Evolutionary conservation across 2,329 filamentous ascomycete species (phyloP).

Genomic region (Colletotrichum orchidophilum): DNA sequence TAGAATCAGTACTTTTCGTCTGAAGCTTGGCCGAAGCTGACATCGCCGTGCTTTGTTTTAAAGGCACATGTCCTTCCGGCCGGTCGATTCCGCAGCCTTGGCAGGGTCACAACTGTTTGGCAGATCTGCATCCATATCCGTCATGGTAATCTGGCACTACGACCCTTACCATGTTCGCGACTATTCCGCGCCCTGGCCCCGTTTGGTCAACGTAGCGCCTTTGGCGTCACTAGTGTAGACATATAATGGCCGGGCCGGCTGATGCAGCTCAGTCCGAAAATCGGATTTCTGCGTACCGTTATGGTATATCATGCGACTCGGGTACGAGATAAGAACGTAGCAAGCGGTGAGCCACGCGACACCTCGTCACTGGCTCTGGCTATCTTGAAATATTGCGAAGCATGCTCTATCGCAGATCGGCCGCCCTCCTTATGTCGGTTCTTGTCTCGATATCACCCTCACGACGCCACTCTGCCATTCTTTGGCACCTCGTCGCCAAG

Average conservation of each 20-base stretch:
- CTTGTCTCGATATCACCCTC: not conserved
- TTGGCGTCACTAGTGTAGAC: not conserved
- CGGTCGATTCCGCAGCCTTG: not conserved
- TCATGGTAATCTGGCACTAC: not conserved
- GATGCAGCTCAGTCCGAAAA: slow-evolving; percentile 16
- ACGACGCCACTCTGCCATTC: not conserved
- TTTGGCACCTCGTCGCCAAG: not conserved
- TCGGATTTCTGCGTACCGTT: not conserved
- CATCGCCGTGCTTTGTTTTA: not conserved
- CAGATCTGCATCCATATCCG: not conserved
- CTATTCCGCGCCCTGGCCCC: not conserved
- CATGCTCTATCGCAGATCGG: not conserved
- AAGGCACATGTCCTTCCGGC: not conserved
- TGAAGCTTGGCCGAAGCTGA: slow-evolving; percentile 22
- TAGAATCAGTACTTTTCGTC: not conserved
- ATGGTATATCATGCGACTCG: slow-evolving; percentile 19
- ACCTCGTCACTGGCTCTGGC: not conserved
- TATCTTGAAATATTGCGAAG: not conserved
- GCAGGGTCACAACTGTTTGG: not conserved
- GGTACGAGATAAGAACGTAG: slow-evolving; percentile 21
- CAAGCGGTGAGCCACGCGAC: slow-evolving; percentile 29
- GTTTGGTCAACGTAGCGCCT: not conserved
- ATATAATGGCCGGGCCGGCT: slow-evolving; percentile 11
- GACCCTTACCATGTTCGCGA: not conserved
- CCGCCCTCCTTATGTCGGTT: not conserved